Evolutionary conservation across 2,329 filamentous ascomycete genomes (phyloP).

Genomic region (Lachnum nothofagi): DNA sequence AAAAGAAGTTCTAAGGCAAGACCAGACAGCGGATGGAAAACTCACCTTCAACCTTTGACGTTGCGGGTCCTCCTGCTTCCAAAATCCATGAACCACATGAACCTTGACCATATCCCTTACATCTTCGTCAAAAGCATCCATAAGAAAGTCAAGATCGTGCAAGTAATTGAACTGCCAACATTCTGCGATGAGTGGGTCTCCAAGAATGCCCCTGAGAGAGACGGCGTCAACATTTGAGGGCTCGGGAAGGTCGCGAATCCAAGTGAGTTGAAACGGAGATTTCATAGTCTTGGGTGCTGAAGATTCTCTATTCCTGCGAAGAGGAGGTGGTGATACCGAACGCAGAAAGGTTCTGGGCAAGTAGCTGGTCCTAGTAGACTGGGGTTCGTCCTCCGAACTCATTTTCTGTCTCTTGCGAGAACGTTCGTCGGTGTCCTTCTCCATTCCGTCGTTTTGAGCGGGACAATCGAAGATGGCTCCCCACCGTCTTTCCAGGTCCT

Average conservation of each 20-base stretch:
- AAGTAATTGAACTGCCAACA: conserved; percentile 54
- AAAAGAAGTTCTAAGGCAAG: neutral
- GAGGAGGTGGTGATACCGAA: conserved; percentile 30
- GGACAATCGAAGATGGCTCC: neutral
- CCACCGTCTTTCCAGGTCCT: too few species aligned
- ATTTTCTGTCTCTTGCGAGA: conserved; percentile 27
- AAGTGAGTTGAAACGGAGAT: conserved; percentile 57
- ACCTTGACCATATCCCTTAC: conserved; percentile 47
- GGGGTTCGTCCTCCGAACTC: conserved; percentile 2
- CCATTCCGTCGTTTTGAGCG: conserved; percentile 14
- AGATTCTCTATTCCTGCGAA: conserved; percentile 11
- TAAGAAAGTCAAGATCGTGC: conserved; percentile 54
- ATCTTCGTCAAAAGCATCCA: conserved; percentile 52
- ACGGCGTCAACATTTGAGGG: conserved; percentile 53
- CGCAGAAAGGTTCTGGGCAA: conserved; percentile 18
- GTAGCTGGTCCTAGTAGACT: conserved; percentile 1
- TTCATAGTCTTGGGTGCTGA: conserved; percentile 16
- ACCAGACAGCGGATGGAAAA: conserved; percentile 35
- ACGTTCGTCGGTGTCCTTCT: conserved; percentile 16
- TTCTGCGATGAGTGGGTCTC: conserved; percentile 52
- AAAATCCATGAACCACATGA: conserved; percentile 59
- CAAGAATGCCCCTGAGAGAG: conserved; percentile 51
- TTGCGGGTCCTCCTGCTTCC: conserved; percentile 60
- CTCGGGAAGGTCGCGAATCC: conserved; percentile 48
- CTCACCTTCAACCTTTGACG: conserved; percentile 35